These are phyloP conservation scores for Daldinia grandis DNA, from an alignment of 495 filamentous ascomycete species.

Conservation along the genomic window DNA sequence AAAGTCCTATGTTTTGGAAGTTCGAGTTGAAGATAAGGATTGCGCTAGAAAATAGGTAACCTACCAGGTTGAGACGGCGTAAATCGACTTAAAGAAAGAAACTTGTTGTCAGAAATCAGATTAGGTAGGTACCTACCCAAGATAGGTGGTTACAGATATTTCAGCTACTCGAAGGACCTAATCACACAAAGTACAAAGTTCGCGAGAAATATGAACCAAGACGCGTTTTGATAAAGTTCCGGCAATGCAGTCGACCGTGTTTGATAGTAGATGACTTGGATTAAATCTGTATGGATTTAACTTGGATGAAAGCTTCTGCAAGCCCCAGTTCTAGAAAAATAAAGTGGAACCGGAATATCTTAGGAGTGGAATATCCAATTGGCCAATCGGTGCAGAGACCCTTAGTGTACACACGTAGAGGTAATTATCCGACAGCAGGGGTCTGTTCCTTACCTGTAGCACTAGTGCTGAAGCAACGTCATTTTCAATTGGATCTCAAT, in stretches of 20 bases:
- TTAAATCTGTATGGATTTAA: conserved; percentile 16
- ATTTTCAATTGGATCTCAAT: conserved; percentile 33
- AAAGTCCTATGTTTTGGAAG: background rate
- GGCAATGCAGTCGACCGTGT: background rate
- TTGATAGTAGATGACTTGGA: background rate
- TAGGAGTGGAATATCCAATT: background rate
- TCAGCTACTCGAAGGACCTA: background rate
- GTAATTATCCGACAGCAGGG: conserved; percentile 18
- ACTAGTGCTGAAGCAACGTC: conserved; percentile 23
- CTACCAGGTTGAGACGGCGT: background rate
- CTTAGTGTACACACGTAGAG: background rate
- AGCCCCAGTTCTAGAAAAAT: conserved; percentile 42
- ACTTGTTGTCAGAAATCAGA: background rate
- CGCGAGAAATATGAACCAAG: background rate
- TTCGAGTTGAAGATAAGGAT: background rate
- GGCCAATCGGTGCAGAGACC: conserved; percentile 1
- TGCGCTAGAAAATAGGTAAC: background rate
- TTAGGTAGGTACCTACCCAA: too few relatives aligned
- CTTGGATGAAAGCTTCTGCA: conserved; percentile 20
- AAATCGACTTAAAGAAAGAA: background rate
- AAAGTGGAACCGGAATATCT: conserved; percentile 46
- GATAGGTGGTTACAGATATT: background rate
- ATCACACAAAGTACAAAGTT: background rate
- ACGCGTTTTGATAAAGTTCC: background rate
- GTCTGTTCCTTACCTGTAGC: too few relatives aligned